Evolutionary conservation across 208 protist genomes (phyloP), one percentile per base, ranked within the genome.

Genomic region (Trichomonas tenax): DNA sequence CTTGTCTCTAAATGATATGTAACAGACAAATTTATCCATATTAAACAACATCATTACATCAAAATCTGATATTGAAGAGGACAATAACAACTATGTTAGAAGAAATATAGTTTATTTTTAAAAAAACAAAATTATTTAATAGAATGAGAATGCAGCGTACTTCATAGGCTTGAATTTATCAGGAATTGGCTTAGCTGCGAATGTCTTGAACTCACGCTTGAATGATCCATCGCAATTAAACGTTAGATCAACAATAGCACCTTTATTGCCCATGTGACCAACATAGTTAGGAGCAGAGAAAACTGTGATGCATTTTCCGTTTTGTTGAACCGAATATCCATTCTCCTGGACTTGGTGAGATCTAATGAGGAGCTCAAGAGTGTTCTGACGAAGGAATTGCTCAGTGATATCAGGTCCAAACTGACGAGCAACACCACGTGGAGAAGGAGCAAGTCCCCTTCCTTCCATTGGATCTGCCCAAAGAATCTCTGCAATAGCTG

Each of bases 201-300:
- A 93, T 10, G 41, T 34, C 26, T 93, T 44, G 26, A 93, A 93
- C 17, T 51, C 17, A n/a, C 10, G 40, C 21, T 23, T 38, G 4
- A 58, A 38, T 58, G 9, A 34, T 38, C 40, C 40, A 51, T 93
- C 31, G 6, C 26, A 23, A 38, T 34, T 41, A 9, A 93, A 93
- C 34, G 15, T 40, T 21, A 93, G 2, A 11, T 99, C 98, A 41
- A 99, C 97, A 96, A 99, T 99, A 0, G 93, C 93, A 14, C 93
- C 93, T 96, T 96, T 96, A 21, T 96, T 96, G 26, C 93, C 93
- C 46, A 96, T 96, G 17, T 41, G 6, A n/a, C 51, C 93, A 26
- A 96, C 40, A 81, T 96, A 97, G 88, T 97, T 97, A 49, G 96
- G 96, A 46, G 96, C 96, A 40, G 93, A 96, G 96, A 97, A 97